Evolutionary conservation across 345 rosid species (phyloP).

Genomic region (Boechera stricta): DNA sequence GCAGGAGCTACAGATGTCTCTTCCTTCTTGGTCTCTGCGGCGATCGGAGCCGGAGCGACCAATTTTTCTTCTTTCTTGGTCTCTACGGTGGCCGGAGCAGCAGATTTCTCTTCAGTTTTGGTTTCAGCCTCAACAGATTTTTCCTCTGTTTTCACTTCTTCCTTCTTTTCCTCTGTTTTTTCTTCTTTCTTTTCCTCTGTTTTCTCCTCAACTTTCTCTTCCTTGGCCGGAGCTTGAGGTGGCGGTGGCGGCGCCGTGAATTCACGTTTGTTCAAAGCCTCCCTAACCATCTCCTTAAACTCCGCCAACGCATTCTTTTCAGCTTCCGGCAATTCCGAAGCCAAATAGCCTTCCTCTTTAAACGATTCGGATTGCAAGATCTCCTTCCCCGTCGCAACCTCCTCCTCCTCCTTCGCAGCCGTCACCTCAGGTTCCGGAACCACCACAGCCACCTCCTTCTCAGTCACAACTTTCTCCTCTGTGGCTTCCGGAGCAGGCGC

Average conservation of each 20-base stretch:
- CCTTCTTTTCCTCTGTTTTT: conserved; percentile 45
- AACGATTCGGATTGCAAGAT: conserved; percentile 57
- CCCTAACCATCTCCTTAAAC: conserved; percentile 57
- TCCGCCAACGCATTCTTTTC: conserved; percentile 64
- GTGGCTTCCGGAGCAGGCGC: conserved; percentile 27
- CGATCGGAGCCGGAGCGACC: not conserved
- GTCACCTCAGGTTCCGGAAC: conserved; percentile 41
- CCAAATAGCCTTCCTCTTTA: conserved; percentile 73
- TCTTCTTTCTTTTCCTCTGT: conserved; percentile 18
- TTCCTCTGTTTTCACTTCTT: conserved; percentile 32
- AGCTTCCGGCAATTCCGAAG: conserved; percentile 55
- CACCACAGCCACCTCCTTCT: conserved; percentile 24
- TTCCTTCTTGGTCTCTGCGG: conserved; percentile 16
- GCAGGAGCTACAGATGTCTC: not conserved
- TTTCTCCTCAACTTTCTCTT: conserved; percentile 39
- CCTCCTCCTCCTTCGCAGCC: conserved; percentile 37
- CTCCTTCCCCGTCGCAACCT: conserved; percentile 28
- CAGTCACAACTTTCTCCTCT: conserved; percentile 49
- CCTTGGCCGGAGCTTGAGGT: conserved; percentile 39
- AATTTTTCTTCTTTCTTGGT: conserved; percentile 25
- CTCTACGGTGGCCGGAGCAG: conserved; percentile 10
- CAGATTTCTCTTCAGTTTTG: conserved; percentile 33
- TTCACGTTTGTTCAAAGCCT: conserved; percentile 59
- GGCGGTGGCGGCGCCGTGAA: conserved; percentile 52
- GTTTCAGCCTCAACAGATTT: conserved; percentile 14